These are phyloP conservation scores for Nannizziopsis barbatae DNA, from an alignment of 2,329 filamentous ascomycete species.

Conservation along the genomic window DNA sequence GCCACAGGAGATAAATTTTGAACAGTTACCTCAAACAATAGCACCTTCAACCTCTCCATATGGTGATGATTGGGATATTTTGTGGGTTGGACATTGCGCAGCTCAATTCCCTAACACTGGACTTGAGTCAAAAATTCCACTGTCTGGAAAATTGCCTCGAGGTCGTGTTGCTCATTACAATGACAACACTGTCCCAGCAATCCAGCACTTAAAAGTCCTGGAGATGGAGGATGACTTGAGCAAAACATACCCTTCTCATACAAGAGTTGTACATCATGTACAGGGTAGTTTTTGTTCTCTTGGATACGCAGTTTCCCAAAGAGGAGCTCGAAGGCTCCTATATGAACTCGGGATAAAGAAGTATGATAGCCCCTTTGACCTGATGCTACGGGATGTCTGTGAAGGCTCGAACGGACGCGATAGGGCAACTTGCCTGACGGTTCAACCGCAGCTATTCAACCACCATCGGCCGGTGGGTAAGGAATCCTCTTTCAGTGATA, in stretches of 20 bases:
- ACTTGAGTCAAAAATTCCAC: not conserved
- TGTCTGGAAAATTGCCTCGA: not conserved
- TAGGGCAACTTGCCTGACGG: constrained; percentile 15
- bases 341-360: constrained; percentile 36
- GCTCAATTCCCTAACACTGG: constrained; percentile 12
- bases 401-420: constrained; percentile 21
- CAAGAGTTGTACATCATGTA: constrained; percentile 35
- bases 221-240: not conserved
- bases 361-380: constrained; percentile 30
- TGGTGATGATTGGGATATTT: constrained; percentile 43
- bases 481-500: not conserved
- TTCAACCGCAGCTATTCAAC: constrained; percentile 18
- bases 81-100: constrained; percentile 35
- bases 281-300: constrained; percentile 34
- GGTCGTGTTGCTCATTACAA: constrained; percentile 3
- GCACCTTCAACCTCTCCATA: constrained; percentile 33
- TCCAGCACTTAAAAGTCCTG: not conserved
- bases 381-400: constrained; percentile 24
- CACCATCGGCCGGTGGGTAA: constrained; percentile 15
- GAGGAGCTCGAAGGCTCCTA: constrained; percentile 36
- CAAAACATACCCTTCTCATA: constrained; percentile 31
- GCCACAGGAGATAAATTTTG: not conserved
- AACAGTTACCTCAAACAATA: not conserved
- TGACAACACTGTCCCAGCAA: not conserved
- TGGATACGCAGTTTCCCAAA: constrained; percentile 38